phyloP scores from a whole-genome alignment of 78 protist species.

The Diacronema lutheri region DNA sequence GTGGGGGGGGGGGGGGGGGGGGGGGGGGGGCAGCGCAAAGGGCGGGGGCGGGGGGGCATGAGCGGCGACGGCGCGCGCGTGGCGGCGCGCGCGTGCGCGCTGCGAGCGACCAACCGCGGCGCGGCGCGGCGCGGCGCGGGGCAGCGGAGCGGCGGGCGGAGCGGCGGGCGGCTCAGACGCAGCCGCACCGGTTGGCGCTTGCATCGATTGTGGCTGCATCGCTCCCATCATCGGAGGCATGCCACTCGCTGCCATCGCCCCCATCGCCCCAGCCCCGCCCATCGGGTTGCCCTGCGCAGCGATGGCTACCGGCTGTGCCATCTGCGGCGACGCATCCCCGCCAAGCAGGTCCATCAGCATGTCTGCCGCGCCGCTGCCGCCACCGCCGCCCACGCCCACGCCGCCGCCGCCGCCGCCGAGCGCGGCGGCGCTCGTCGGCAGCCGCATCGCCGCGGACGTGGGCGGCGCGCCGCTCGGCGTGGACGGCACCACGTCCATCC shows the following conservation, averaged over 20 bases:
- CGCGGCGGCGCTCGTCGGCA: neutral
- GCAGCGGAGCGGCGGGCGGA: neutral
- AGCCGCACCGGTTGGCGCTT: too few relatives aligned
- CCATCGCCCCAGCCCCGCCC: neutral
- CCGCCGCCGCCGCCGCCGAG: neutral
- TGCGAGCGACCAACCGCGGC: neutral
- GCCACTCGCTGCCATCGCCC: neutral
- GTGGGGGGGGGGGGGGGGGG: neutral
- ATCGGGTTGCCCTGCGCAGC: too few relatives aligned
- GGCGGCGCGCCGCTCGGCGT: too few relatives aligned
- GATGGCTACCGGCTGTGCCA: too few relatives aligned
- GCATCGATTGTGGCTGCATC: too few relatives aligned
- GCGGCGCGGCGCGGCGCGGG: neutral
- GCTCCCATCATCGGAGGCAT: neutral
- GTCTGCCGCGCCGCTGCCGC: neutral
- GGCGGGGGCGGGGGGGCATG: neutral
- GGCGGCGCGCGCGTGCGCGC: neutral
- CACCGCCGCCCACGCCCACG: neutral
- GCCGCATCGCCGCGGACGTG: neutral
- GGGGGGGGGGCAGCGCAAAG: neutral
- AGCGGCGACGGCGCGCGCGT: neutral
- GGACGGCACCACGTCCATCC: neutral
- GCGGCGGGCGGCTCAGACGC: neutral
- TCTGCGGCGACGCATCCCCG: neutral
- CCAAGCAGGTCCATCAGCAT: constrained; percentile 1